phyloP scores from a whole-genome alignment of 306 rosid species.

The Prunus salicina region DNA sequence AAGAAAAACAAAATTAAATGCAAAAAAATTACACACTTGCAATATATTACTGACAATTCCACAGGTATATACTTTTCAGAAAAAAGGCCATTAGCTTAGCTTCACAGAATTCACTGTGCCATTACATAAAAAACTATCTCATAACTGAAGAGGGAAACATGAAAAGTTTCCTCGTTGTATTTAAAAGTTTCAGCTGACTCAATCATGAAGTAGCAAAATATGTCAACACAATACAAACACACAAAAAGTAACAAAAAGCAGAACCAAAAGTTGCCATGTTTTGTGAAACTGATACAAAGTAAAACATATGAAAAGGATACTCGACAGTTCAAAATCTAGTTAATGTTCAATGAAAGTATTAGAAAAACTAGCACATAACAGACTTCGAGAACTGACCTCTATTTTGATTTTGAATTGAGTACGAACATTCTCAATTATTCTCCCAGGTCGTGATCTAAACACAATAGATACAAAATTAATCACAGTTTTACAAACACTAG shows the following conservation, averaged over 20 bases:
- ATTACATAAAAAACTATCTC: background rate
- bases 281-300: background rate
- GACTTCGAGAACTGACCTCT: constrained; percentile 48
- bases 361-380: constrained; percentile 2
- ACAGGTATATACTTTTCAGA: too few species aligned
- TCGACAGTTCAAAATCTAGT: background rate
- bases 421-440: constrained; percentile 63
- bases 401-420: constrained; percentile 65
- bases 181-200: background rate
- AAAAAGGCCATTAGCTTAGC: background rate
- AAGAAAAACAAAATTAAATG: background rate
- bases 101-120: background rate
- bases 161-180: background rate
- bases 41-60: background rate
- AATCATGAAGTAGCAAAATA: background rate
- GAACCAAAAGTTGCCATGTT: background rate
- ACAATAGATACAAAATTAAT: constrained; percentile 1
- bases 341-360: background rate
- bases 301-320: background rate
- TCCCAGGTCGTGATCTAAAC: constrained; percentile 73
- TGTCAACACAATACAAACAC: background rate
- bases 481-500: constrained; percentile 16
- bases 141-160: background rate
- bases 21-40: background rate
- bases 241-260: background rate